A percentile compares a stretch with the other conserved stretches of the same genome.
Evolutionary conservation across 306 rosid genomes (phyloP).

Genomic region (Medicago truncatula): DNA sequence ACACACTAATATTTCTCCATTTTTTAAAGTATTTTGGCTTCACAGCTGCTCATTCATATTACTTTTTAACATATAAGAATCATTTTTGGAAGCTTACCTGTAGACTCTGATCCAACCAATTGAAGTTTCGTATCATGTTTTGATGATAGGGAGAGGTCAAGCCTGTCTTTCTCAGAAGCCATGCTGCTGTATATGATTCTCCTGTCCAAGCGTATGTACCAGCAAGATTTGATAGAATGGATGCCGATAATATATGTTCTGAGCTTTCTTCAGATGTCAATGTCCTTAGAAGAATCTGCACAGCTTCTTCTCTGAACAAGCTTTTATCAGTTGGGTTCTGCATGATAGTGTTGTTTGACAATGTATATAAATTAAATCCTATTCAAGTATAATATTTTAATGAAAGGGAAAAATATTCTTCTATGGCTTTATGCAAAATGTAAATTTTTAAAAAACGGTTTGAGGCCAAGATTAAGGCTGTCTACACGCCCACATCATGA

Average conservation of each 20-base stretch:
- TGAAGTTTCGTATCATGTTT: constrained; percentile 66
- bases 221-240: constrained; percentile 74
- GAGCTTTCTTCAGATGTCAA: constrained; percentile 66
- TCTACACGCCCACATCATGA: no score
- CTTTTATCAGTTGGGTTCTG: constrained; percentile 62
- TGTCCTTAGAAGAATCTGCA: constrained; percentile 59
- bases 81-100: constrained; percentile 52
- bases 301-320: constrained; percentile 62
- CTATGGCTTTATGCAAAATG: constrained; percentile 6
- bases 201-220: constrained; percentile 83
- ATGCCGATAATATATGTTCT: constrained; percentile 67
- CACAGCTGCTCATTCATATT: constrained; percentile 9
- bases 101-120: constrained; percentile 68
- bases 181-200: constrained; percentile 77
- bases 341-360: not conserved
- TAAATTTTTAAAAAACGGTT: not conserved
- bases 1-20: not conserved
- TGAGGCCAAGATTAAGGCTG: not conserved
- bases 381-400: not conserved
- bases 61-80: constrained; percentile 16
- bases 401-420: constrained; percentile 9
- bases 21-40: not conserved
- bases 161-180: constrained; percentile 76
- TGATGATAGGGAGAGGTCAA: constrained; percentile 61
- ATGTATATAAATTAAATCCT: no score